phyloP scores from a whole-genome alignment of 345 rosid species.

The Syzygium grande region DNA sequence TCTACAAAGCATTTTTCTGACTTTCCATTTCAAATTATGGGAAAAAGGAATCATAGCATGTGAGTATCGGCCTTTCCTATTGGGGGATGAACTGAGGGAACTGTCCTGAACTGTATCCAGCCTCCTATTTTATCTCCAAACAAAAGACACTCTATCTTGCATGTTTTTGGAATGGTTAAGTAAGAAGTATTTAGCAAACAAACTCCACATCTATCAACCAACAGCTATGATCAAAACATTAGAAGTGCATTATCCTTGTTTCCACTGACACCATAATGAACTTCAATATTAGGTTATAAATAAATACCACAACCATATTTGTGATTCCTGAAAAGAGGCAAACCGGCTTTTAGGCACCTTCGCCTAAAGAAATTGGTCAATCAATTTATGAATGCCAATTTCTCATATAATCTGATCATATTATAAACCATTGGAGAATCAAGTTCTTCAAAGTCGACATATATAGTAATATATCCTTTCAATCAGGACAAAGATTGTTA shows the following conservation, averaged over 20 bases:
- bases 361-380: neutral
- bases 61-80: neutral
- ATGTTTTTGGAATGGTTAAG: neutral
- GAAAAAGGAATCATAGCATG: neutral
- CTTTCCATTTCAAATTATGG: neutral
- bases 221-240: neutral
- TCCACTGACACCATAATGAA: neutral
- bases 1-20: neutral
- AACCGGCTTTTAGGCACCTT: neutral
- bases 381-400: neutral
- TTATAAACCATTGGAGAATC: neutral
- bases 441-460: neutral
- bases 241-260: neutral
- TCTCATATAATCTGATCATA: neutral
- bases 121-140: neutral
- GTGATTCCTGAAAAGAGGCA: neutral
- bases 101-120: neutral
- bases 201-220: neutral
- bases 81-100: neutral
- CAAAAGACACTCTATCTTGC: neutral
- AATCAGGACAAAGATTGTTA: neutral
- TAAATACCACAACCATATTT: neutral
- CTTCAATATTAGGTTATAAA: neutral
- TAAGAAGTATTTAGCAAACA: neutral
- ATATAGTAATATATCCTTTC: neutral